phyloP scores from a whole-genome alignment of 192 early-diverging fungal genomes.

The Backusella sp. region DNA sequence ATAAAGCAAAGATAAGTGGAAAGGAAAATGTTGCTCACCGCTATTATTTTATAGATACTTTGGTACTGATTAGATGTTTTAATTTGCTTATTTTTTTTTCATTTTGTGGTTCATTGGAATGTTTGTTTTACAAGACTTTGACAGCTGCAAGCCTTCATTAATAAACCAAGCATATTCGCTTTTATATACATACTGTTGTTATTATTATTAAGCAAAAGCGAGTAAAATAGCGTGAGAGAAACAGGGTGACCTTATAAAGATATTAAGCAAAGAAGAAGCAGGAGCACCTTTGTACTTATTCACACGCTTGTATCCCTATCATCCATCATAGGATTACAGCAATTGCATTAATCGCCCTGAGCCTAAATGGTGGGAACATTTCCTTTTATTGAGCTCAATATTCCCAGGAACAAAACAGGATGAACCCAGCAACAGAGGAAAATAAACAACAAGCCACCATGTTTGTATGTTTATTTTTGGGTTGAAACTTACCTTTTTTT shows the following conservation, averaged over 20 bases:
- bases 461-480: neutral
- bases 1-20: neutral
- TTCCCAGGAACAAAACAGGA: no score
- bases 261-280: neutral
- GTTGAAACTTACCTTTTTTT: neutral
- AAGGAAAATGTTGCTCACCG: neutral
- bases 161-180: neutral
- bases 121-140: constrained; percentile 4
- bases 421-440: no score
- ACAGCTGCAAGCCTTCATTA: neutral
- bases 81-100: neutral
- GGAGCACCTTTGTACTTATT: neutral
- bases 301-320: neutral
- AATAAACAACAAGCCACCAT: neutral
- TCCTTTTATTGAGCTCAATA: no score
- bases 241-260: neutral
- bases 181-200: neutral
- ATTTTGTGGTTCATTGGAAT: neutral
- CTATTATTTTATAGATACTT: constrained; percentile 14
- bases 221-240: neutral
- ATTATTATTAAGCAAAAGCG: neutral
- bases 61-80: constrained; percentile 21
- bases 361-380: no score
- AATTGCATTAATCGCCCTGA: no score
- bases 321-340: neutral